Base-by-base conservation (phyloP, 2,329 filamentous ascomycete genomes). In the Arthrobotrys entomopaga region DNA sequence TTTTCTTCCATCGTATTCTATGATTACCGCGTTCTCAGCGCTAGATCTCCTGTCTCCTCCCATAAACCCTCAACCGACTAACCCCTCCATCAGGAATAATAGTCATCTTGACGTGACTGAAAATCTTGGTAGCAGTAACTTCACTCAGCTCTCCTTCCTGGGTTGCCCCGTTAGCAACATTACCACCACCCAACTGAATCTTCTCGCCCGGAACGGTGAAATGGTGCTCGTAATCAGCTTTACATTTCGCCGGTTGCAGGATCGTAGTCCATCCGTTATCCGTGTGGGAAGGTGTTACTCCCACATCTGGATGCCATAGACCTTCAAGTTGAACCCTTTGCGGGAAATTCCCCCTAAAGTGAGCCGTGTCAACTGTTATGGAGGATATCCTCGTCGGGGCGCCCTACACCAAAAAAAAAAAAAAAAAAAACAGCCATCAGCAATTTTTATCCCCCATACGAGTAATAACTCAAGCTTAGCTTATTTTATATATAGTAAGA, bases 21-120 rank as follows among this genome's bases (percentile, higher is more conserved):
- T 46, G 7, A 40, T 10, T 46, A 6, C 10, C 19, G 53, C n/a
- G 38, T 52, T 26, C 3, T 10, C 7, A 26, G 2, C 34, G 2
- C 20, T 26, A 56, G 7, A 56, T 8, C 19, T 56, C 58, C n/a
- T 82, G 83, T 77, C 88, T 85, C 79, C 86, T 88, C 1, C 90
- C 91, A 81, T 91, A 89, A 1, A 94, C 88, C 52, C 92, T 87
- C 77, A 97, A 86, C 77, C 93, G 85, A 87, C 96, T 97, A 1
- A 97, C 91, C 22, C 94, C 93, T 38, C 94, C 93, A 81, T 98
- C 93, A 0, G 94, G 94, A 78, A 97, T 92, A 80, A 97, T 95
- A 38, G 92, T 91, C 80, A 98, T 84, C 86, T 96, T 97, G 20
- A 93, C 88, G 82, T 95, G 93, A 11, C 90, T 92, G 79, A 92